Conservation (phyloP, 2,329 filamentous ascomycete species). For the Aspergillus brasiliensis region DNA sequence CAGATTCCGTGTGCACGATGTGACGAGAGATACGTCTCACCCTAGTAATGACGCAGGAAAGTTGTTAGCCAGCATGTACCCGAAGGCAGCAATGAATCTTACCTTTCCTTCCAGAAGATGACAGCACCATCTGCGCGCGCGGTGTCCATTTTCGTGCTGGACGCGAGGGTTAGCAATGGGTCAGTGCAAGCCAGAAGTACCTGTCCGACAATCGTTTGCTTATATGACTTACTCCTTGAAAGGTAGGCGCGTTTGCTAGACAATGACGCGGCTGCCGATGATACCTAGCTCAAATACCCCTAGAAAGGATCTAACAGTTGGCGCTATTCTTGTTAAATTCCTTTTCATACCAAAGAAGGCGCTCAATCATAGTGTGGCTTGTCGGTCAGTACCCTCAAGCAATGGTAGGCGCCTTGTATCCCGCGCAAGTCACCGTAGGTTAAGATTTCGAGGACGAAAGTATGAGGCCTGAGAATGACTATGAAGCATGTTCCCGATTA, state of each 20-base stretch:
- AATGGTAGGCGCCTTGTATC: background rate
- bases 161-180: background rate
- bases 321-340: too few species aligned
- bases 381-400: background rate
- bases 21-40: background rate
- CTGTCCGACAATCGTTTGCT: too few species aligned
- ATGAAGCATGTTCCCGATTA: background rate
- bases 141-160: background rate
- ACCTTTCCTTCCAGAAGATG: background rate
- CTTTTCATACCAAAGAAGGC: background rate
- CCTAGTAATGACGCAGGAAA: background rate
- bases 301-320: too few species aligned
- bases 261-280: too few species aligned
- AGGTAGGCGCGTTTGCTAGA: too few species aligned
- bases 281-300: too few species aligned
- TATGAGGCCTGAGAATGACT: background rate
- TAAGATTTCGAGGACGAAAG: background rate
- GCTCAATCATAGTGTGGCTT: background rate
- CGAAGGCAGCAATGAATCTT: background rate
- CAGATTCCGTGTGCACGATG: background rate
- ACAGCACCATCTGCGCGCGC: background rate
- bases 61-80: background rate
- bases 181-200: too few species aligned
- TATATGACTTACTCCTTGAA: too few species aligned
- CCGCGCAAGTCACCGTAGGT: background rate